Evolutionary conservation across 208 protist species (phyloP).

Genomic region (Acanthamoeba quina): DNA sequence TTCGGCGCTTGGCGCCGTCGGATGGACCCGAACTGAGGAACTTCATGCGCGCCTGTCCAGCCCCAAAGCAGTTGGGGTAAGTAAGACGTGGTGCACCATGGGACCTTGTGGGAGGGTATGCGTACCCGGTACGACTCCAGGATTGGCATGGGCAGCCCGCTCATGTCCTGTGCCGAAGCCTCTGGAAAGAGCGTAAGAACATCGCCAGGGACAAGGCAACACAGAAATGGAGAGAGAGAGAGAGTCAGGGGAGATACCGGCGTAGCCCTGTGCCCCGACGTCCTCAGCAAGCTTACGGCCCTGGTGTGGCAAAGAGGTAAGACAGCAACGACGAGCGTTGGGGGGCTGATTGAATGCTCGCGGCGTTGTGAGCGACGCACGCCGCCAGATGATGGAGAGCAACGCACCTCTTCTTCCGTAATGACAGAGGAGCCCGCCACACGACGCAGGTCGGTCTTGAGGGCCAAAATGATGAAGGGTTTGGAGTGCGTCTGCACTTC

Average conservation of each 20-base stretch:
- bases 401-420: neutral
- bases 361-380: neutral
- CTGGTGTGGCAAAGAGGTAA: neutral
- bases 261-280: conserved; percentile 14
- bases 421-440: neutral
- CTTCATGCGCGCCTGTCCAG: neutral
- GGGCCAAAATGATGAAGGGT: conserved; percentile 8
- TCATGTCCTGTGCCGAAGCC: neutral
- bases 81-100: neutral
- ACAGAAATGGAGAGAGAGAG: neutral
- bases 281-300: neutral
- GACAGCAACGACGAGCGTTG: neutral
- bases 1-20: neutral
- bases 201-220: no score
- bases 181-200: neutral
- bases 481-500: neutral
- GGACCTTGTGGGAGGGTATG: neutral
- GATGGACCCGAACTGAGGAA: neutral
- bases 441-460: neutral
- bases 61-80: no score
- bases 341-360: no score
- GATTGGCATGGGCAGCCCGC: neutral
- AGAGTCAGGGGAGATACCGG: neutral
- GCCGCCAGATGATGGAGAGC: neutral
- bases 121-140: neutral